Conservation (phyloP, 2,329 filamentous ascomycete genomes). For the Ophiostoma sp. region DNA sequence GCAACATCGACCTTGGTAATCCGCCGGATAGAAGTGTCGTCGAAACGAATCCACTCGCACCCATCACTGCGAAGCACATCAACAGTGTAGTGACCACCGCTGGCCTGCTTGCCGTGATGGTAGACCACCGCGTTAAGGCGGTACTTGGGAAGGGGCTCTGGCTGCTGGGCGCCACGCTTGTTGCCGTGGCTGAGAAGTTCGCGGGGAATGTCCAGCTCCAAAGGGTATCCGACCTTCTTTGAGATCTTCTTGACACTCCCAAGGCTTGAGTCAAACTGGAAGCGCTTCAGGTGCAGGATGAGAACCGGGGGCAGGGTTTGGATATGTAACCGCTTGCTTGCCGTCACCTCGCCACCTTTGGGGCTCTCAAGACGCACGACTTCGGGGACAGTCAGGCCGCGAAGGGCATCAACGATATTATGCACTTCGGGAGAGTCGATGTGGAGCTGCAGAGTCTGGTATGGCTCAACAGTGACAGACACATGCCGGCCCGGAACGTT, state of each 20-base stretch:
- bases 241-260: slow-evolving; percentile 93
- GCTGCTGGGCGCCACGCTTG: slow-evolving; percentile 53
- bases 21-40: slow-evolving; percentile 84
- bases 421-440: slow-evolving; percentile 82
- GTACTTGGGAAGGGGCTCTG: slow-evolving; percentile 66
- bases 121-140: slow-evolving; percentile 86
- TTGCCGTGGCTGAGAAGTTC: slow-evolving; percentile 72
- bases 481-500: slow-evolving; percentile 80
- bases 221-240: slow-evolving; percentile 94
- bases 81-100: slow-evolving; percentile 95
- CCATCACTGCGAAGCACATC: slow-evolving; percentile 91
- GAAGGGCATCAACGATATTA: slow-evolving; percentile 88
- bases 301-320: slow-evolving; percentile 86
- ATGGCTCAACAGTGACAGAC: slow-evolving; percentile 88
- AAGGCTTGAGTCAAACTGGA: slow-evolving; percentile 88
- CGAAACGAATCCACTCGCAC: slow-evolving; percentile 91
- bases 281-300: slow-evolving; percentile 92
- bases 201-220: slow-evolving; percentile 88
- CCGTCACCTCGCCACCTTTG: slow-evolving; percentile 67
- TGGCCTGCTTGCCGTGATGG: slow-evolving; percentile 95
- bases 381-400: slow-evolving; percentile 76
- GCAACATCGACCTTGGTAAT: slow-evolving; percentile 81
- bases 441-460: slow-evolving; percentile 89
- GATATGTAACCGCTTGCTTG: slow-evolving; percentile 92
- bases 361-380: slow-evolving; percentile 68